Evolutionary conservation across 805 yeast genomes (phyloP), one percentile per base, ranked within the genome.

Genomic region (Ogataea nonfermentans): DNA sequence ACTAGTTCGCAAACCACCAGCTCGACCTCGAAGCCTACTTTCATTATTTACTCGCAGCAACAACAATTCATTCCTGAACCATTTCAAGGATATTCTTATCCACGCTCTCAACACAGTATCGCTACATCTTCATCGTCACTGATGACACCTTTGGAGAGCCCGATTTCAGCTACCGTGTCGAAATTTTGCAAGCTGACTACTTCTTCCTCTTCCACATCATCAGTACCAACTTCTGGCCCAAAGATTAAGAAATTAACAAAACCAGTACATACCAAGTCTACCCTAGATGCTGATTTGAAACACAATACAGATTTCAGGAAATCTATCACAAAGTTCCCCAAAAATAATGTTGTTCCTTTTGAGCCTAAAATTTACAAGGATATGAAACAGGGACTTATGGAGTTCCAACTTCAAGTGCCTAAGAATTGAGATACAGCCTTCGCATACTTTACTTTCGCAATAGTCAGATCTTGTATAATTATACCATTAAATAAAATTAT

Each of bases 321-420:
- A 17, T 50, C 61, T 30, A 54, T 61, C 8, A 52, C 62, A n/a
- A 61, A 59, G 30, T 61, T 61, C 36, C 59, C 63, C 1, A 61
- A 59, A 36, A 51, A 51, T 17, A 52, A 55, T 22, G 54, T 52
- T 2, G 49, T 46, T 17, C 55, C 55, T 1, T 49, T 45, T 31
- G 53, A 45, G 14, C 66, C 67, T 0, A 56, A 51, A 20, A 53
- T 53, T 9, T 58, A 61, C 35, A 47, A 47, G 10, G 52, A 44
- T 30, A 62, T 62, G 42, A 41, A 47, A 14, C 58, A 62, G 22
- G 67, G 67, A 5, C 31, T 62, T 25, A 53, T 55, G 50, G 63
- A 62, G 41, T 62, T 62, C 33, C 65, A 62, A 33, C 32, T 62
- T 7, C 47, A 56, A 15, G 45, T 55, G 4, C 48, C 56, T 6